Conservation (phyloP, 192 early-diverging fungal genomes). For the Mortierella antarctica region DNA sequence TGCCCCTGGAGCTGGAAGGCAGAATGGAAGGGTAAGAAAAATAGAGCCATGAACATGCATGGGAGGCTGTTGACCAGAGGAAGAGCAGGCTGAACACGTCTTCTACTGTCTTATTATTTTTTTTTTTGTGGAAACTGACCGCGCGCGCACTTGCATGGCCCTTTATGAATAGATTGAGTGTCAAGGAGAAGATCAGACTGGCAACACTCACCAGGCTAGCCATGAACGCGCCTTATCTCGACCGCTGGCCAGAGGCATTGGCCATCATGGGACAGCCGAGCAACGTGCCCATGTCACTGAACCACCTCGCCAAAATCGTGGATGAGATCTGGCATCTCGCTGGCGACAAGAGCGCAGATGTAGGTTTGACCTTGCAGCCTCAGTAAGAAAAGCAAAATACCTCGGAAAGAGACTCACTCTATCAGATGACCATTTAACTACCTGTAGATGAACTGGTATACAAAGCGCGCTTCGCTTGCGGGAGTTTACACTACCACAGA, state of each 20-base stretch:
- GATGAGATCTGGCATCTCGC: conserved; percentile 92
- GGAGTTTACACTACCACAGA: conserved; percentile 90
- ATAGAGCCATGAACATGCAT: neutral
- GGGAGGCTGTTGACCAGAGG: neutral
- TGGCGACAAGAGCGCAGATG: conserved; percentile 84
- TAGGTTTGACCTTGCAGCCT: conserved; percentile 40
- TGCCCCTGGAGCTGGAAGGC: conserved; percentile 70
- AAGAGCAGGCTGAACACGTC: neutral
- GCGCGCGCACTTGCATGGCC: neutral
- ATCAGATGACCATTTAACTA: neutral
- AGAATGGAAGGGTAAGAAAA: conserved; percentile 63
- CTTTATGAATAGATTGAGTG: conserved; percentile 37
- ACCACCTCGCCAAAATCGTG: conserved; percentile 74
- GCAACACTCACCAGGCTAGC: conserved; percentile 73
- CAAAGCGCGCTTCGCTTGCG: conserved; percentile 81
- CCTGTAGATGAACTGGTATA: conserved; percentile 90
- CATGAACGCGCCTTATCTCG: conserved; percentile 76
- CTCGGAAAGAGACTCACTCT: neutral
- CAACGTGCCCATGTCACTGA: conserved; percentile 75
- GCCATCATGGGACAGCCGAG: conserved; percentile 83
- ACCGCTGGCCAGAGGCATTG: conserved; percentile 81
- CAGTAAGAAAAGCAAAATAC: neutral
- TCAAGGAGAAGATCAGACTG: conserved; percentile 67
- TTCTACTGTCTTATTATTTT: neutral
- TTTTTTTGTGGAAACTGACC: neutral